Base-by-base conservation (phyloP, 305 asterid genomes). In the Ilex paraguariensis region DNA sequence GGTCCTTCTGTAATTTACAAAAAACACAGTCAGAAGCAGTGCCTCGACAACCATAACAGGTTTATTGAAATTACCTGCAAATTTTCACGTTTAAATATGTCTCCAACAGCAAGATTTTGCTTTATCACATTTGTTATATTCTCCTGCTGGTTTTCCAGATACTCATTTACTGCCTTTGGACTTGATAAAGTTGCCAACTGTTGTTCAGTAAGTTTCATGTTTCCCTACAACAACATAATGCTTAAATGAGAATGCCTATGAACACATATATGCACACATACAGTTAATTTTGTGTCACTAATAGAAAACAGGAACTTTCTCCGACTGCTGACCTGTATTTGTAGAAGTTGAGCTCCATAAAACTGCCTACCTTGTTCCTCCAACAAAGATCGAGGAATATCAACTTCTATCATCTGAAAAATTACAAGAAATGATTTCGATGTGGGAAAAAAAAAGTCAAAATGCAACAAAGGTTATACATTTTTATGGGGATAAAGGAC, bases 331-430 rank as follows among this genome's bases (percentile, higher is more conserved):
- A 89, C 98, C 95, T 92, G 98, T 72, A 85, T 62, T 79, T 92
- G 97, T 69, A 92, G 70, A 59, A 92, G 95, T 73, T 89, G 95
- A 57, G 95, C 91, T 53, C 98, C 98, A 48, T 92, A 92, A 14
- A 92, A 90, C 80, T 92, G 90, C 64, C 97, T 87, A 66, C 96
- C 97, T 82, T 92, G 98, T 67, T 92, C 98, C 78, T 92, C 90
- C 50, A 85, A 87, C 81, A 92, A 71, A 15, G 96, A 82, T 70
- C 66, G 97, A 54, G 98, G 98, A 64, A 92, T 86, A 32, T 84
- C 91, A 65, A 87, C 90, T 78, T 92, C 85, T 65, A 89, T 79
- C 95, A 89, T 81, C 98, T 92, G 66, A 70, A 31, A 39, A 74
- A 39, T 53, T 39, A 72, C 40, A 56, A 68, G 65, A 67, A 51